Evolutionary conservation across 768 basidiomycete genomes (phyloP), one percentile per base, ranked within the genome.

Genomic region (Cubamyces sp.): DNA sequence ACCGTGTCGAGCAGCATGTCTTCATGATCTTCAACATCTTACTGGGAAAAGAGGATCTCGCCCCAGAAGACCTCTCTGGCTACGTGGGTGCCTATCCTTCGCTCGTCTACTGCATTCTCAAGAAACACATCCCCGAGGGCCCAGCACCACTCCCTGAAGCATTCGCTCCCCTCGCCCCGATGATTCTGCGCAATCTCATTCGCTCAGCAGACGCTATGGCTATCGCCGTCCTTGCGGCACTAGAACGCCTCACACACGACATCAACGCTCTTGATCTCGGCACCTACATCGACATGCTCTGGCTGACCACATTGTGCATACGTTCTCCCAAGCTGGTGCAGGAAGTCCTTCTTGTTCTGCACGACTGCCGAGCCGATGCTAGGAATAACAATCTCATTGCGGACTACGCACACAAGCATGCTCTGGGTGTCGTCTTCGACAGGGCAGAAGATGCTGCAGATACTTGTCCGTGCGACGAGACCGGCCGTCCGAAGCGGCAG

Each of bases 391-490:
- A 76, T 6, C 58, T 71, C 0, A 65, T 73, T 0, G 64, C 73
- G 43, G 68, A 70, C n/a, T 85, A 88, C 66, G 80, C 79, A 1
- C 82, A 83, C 65, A 84, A 82, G 54, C 80, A 85, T 37, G 81
- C 82, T 0, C 76, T 88, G 0, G 82, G 80, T 6, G 77, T 88
- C 28, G 81, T 80, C 1, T 87, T 86, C 59, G 87, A 88, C 61
- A 79, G 84, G 14, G 85, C 84, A 1, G 86, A 89, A 65, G 87
- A 88, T 66, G 87, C 87, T 5, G 81, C 81, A 1, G 85, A 87
- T 60, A 80, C 82, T 65, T 89, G 86, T 69, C 87, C 87, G 8
- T 88, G 87, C 57, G 82, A 87, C 61, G 85, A 87, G n/a, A 74
- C 78, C 15, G 87, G 87, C 2, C 75, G 77, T 53, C 83, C 84